Evolutionary conservation across 2,329 filamentous ascomycete genomes (phyloP).

Genomic region (Fusarium poae): DNA sequence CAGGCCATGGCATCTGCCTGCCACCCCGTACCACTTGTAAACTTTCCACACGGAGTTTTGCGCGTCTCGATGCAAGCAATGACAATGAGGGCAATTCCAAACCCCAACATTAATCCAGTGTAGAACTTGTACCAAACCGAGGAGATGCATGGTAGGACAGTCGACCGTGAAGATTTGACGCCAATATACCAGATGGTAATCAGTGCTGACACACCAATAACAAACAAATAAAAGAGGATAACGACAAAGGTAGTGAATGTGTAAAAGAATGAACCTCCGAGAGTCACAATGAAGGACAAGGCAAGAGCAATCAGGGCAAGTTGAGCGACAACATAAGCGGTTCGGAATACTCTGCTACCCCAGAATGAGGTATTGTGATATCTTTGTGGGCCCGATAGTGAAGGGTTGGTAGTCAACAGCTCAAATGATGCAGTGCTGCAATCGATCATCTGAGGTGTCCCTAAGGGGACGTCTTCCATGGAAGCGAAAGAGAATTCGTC

Average conservation of each 20-base stretch:
- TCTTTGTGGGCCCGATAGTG: background rate
- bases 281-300: background rate
- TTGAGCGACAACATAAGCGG: background rate
- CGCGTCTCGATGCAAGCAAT: slow-evolving; percentile 23
- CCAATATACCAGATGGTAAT: slow-evolving; percentile 7
- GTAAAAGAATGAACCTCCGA: background rate
- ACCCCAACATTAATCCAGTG: background rate
- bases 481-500: slow-evolving; percentile 23
- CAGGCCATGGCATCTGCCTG: slow-evolving; percentile 13
- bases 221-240: background rate
- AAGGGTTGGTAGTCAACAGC: slow-evolving; percentile 6
- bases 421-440: background rate
- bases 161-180: background rate
- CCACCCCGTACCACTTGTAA: slow-evolving; percentile 10
- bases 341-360: background rate
- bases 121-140: slow-evolving; percentile 19
- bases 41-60: slow-evolving; percentile 27
- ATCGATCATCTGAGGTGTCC: background rate
- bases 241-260: slow-evolving; percentile 12
- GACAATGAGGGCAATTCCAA: background rate
- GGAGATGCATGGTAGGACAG: slow-evolving; percentile 16
- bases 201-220: background rate
- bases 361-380: background rate
- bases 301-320: background rate
- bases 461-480: background rate